Evolutionary conservation across 106 monocot species (phyloP), one percentile per base, ranked within the genome.

Genomic region (Platanthera guangdongensis): DNA sequence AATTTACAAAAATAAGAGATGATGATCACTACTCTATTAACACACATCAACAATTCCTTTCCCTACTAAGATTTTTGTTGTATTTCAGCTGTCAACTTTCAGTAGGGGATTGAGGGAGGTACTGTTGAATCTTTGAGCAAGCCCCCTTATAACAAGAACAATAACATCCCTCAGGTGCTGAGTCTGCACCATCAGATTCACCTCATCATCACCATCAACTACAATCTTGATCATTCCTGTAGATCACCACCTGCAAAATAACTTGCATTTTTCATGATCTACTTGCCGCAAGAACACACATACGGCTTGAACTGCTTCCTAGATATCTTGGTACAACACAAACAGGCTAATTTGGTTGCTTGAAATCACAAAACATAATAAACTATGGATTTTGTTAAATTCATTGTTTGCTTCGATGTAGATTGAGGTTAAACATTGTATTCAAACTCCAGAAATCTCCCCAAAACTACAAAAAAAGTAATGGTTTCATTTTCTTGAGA

Each of bases 101-200:
- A 99, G 83, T 57, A 99, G 91, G 50, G 94, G 86, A 73, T 99
- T 99, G 39, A 99, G 92, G 18, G 99, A 99, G 48, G 97, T 99
- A 77, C 97, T 99, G 79, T 99, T 99, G 79, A 94, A 99, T 71
- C 82, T 87, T 65, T 99, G 97, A 2, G 92, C 94, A 75, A 99
- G 75, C 7, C 94, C 97, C 77, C 97, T 88, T 46, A 99, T 83
- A 30, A 92, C 94, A 76, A 99, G 99, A 77, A 94, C 88, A n/a
- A 94, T 85, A 8, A 99, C 59, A 78, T 94, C 94, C 28, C 94
- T 84, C 88, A 80, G 83, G 71, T 99, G 90, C 9, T 85, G 87
- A 0, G 89, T 94, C 80, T 94, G 99, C 74, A 91, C 94, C 89
- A 99, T 88, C 72, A 99, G 80, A 6, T 94, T 92, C 32, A 94